Evolutionary conservation across 208 protist genomes (phyloP).

Genomic region (Herpetomonas muscarum): DNA sequence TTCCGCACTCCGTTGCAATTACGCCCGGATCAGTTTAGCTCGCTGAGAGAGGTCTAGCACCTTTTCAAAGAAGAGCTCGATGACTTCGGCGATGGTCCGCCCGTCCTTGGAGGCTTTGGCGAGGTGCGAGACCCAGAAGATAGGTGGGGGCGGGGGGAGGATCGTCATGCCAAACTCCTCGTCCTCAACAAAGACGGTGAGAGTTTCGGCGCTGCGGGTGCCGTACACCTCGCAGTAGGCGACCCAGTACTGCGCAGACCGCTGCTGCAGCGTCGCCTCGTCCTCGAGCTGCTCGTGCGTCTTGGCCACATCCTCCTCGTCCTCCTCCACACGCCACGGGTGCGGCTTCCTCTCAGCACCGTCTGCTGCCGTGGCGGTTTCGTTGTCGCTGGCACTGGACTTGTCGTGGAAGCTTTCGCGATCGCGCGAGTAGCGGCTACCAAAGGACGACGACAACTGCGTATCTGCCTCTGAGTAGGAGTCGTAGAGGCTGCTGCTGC

Average conservation of each 20-base stretch:
- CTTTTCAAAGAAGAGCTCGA: conserved; percentile 45
- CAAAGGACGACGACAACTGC: conserved; percentile 20
- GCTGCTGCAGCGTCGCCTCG: conserved; percentile 37
- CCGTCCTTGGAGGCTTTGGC: conserved; percentile 41
- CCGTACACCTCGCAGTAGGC: conserved; percentile 79
- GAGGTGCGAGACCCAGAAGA: conserved; percentile 43
- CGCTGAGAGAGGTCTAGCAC: conserved; percentile 34
- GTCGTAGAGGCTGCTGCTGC: too few relatives aligned
- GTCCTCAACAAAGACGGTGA: conserved; percentile 57
- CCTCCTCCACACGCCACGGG: not conserved
- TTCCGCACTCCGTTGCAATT: too few relatives aligned
- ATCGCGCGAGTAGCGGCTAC: conserved; percentile 40
- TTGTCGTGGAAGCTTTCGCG: conserved; percentile 25
- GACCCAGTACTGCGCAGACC: conserved; percentile 58
- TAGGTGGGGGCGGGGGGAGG: conserved; percentile 46
- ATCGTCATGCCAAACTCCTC: conserved; percentile 29
- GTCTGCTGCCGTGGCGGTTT: not conserved
- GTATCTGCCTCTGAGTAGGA: not conserved
- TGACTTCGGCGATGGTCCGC: conserved; percentile 30
- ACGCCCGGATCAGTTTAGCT: conserved; percentile 44
- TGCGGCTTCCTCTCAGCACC: not conserved
- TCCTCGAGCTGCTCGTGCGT: conserved; percentile 12
- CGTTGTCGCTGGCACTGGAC: not conserved
- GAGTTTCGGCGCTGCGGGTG: conserved; percentile 38
- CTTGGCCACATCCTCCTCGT: conserved; percentile 4